These are phyloP conservation scores for Castanea crenata DNA, from an alignment of 306 rosid genomes.

Conservation along the genomic window DNA sequence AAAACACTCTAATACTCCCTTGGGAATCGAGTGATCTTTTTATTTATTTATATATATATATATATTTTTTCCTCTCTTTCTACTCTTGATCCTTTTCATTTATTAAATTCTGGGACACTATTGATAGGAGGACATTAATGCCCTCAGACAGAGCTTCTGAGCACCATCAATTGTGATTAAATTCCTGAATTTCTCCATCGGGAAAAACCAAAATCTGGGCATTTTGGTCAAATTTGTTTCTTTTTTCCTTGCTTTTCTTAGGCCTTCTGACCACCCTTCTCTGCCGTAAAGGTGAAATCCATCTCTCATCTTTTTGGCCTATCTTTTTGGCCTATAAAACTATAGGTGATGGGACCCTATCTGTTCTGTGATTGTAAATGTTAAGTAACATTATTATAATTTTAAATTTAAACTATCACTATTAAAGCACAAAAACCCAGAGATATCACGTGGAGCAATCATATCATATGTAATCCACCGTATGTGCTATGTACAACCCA, in stretches of 20 bases:
- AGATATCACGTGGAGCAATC: too few species aligned
- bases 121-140: conserved; percentile 8
- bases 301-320: neutral
- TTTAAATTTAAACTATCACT: neutral
- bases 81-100: neutral
- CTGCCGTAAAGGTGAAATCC: conserved; percentile 6
- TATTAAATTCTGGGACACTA: conserved; percentile 1
- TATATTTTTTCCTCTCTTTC: neutral
- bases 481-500: too few species aligned
- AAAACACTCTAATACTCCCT: conserved; percentile 6
- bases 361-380: neutral
- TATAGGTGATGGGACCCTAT: too few species aligned
- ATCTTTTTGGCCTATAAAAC: neutral
- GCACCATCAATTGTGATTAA: conserved; percentile 6
- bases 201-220: conserved; percentile 28
- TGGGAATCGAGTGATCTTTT: neutral
- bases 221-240: conserved; percentile 11
- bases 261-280: neutral
- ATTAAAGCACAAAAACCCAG: too few species aligned
- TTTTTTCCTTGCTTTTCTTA: neutral
- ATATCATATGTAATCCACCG: too few species aligned
- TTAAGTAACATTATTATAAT: too few species aligned
- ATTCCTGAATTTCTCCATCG: conserved; percentile 14
- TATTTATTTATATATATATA: too few species aligned
- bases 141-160: conserved; percentile 5